Evolutionary conservation across 2,329 filamentous ascomycete species (phyloP).

Genomic region (Aspergillus neoniger): DNA sequence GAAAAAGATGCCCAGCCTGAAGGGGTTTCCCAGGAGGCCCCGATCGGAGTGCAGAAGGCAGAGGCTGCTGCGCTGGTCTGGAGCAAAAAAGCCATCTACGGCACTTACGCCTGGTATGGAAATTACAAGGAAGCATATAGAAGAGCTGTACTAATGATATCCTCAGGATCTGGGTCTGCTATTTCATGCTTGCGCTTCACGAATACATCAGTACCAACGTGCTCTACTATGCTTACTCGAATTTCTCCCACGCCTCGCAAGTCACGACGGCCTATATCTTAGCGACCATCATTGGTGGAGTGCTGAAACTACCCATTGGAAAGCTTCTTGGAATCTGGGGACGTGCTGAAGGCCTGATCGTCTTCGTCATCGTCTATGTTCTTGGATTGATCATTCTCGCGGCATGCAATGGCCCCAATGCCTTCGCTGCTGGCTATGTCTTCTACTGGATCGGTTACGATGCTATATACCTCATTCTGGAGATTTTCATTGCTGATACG

Average conservation of each 20-base stretch:
- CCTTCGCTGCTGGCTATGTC: slow-evolving; percentile 65
- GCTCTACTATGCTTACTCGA: slow-evolving; percentile 54
- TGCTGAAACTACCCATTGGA: slow-evolving; percentile 62
- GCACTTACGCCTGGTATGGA: slow-evolving; percentile 34
- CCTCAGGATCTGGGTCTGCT: slow-evolving; percentile 49
- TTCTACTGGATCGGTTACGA: slow-evolving; percentile 63
- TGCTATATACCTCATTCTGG: slow-evolving; percentile 58
- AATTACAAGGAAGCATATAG: neutral
- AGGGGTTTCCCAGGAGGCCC: slow-evolving; percentile 2
- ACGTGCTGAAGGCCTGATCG: slow-evolving; percentile 58
- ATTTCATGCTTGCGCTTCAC: slow-evolving; percentile 51
- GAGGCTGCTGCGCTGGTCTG: slow-evolving; percentile 51
- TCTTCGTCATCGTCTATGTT: slow-evolving; percentile 53
- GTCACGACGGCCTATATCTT: slow-evolving; percentile 57
- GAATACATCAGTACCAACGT: slow-evolving; percentile 46
- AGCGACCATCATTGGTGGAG: slow-evolving; percentile 58
- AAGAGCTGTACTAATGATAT: slow-evolving; percentile 16
- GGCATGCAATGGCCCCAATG: slow-evolving; percentile 59
- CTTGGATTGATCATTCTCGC: slow-evolving; percentile 63
- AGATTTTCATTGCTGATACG: slow-evolving; percentile 65
- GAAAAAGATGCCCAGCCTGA: slow-evolving; percentile 1
- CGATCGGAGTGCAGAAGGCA: slow-evolving; percentile 45
- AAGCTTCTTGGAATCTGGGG: slow-evolving; percentile 67
- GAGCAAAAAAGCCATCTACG: slow-evolving; percentile 40
- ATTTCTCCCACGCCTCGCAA: slow-evolving; percentile 54